Conservation (phyloP, 768 basidiomycete genomes). For the Asterophora lycoperdoides region DNA sequence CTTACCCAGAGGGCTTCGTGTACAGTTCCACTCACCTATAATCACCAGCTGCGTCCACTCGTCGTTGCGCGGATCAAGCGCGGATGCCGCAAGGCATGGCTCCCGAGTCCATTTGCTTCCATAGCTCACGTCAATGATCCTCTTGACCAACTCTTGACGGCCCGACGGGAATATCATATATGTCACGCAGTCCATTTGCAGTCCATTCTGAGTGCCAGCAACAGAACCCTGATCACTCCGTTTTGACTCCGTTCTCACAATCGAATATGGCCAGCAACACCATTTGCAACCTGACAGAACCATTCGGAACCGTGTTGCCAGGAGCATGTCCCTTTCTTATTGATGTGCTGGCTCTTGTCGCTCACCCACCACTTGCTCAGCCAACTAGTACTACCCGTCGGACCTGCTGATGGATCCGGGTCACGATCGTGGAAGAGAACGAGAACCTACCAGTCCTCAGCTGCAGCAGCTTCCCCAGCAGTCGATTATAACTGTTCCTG, state of each 20-base stretch:
- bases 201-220: neutral
- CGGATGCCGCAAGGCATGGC: too few relatives aligned
- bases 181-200: too few relatives aligned
- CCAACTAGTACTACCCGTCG: neutral
- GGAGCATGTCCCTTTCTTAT: too few relatives aligned
- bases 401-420: too few relatives aligned
- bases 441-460: neutral
- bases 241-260: neutral
- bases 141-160: too few relatives aligned
- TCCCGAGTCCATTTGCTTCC: neutral
- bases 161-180: too few relatives aligned
- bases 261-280: neutral
- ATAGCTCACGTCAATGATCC: neutral
- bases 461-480: neutral
- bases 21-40: too few relatives aligned
- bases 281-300: constrained; percentile 3
- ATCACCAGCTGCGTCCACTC: too few relatives aligned
- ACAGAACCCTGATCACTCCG: neutral
- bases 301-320: constrained; percentile 2
- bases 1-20: too few relatives aligned
- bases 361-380: constrained; percentile 3
- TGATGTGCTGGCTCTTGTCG: neutral
- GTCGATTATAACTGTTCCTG: neutral
- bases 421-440: constrained; percentile 6
- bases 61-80: too few relatives aligned